Conservation (phyloP, 345 rosid genomes). For the Pseudoturritis turrita region DNA sequence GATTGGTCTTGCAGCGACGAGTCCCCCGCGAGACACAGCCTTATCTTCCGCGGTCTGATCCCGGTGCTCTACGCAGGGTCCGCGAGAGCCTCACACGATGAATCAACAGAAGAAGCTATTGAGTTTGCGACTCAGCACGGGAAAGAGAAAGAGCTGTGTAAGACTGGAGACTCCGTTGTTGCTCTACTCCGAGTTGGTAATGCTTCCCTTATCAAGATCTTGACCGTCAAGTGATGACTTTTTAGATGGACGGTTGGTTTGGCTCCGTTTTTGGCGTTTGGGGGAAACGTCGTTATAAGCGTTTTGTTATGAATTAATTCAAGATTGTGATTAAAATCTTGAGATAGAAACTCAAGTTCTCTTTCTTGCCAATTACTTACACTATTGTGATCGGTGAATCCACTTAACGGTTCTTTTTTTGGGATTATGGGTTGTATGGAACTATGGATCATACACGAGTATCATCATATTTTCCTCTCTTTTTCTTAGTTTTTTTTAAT, state of each 20-base stretch:
- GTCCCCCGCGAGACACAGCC: slow-evolving; percentile 92
- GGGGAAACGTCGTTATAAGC: background rate
- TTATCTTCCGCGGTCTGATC: slow-evolving; percentile 78
- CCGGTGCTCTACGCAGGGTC: slow-evolving; percentile 86
- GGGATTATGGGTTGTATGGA: slow-evolving; percentile 21
- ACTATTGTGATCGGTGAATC: slow-evolving; percentile 21
- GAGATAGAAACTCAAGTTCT: slow-evolving; percentile 29
- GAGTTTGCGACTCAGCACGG: slow-evolving; percentile 72
- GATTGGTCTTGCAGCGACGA: slow-evolving; percentile 95
- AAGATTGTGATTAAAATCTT: slow-evolving; percentile 28
- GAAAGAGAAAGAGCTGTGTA: slow-evolving; percentile 64
- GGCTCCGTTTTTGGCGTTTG: slow-evolving; percentile 13
- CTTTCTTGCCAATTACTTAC: slow-evolving; percentile 12
- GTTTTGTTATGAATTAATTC: slow-evolving; percentile 9
- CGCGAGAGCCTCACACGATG: slow-evolving; percentile 80
- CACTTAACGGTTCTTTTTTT: slow-evolving; percentile 2
- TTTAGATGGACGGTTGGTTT: no score
- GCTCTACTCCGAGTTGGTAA: slow-evolving; percentile 88
- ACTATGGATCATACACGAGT: slow-evolving; percentile 24
- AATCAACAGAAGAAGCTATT: slow-evolving; percentile 89
- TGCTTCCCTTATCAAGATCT: slow-evolving; percentile 91
- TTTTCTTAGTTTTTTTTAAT: background rate
- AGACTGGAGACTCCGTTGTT: slow-evolving; percentile 78
- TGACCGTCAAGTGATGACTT: slow-evolving; percentile 56
- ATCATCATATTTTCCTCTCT: background rate